Evolutionary conservation across 176 grass and related monocot species (phyloP).

Genomic region (Chloris gayana): DNA sequence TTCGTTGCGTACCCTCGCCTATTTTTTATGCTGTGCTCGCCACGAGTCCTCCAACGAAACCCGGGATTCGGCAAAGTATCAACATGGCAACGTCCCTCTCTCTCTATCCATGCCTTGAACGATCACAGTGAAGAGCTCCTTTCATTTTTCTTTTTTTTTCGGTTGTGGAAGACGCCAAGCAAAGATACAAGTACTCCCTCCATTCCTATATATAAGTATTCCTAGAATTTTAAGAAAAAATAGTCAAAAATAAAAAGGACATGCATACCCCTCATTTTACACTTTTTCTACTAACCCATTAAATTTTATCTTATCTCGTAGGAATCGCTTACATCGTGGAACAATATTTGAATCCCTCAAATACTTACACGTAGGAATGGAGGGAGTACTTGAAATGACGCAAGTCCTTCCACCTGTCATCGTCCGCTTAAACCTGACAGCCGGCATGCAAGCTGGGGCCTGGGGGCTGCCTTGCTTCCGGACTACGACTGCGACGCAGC

Average conservation of each 20-base stretch:
- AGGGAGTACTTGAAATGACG: not conserved
- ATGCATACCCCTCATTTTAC: too few species aligned
- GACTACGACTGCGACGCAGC: slow-evolving; percentile 10
- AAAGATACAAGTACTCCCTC: not conserved
- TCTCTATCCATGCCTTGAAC: not conserved
- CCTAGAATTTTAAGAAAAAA: too few species aligned
- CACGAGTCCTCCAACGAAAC: not conserved
- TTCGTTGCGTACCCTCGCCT: not conserved
- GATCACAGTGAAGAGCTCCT: not conserved
- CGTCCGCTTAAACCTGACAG: not conserved
- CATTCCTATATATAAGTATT: too few species aligned
- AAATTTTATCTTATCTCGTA: too few species aligned
- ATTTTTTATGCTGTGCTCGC: slow-evolving; percentile 4
- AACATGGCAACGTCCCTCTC: not conserved
- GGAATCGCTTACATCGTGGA: too few species aligned
- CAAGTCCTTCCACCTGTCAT: slow-evolving; percentile 17
- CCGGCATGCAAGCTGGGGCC: not conserved
- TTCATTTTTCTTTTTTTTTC: not conserved
- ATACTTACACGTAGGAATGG: too few species aligned
- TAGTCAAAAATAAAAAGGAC: too few species aligned
- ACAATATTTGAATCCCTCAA: too few species aligned
- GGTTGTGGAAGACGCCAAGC: not conserved
- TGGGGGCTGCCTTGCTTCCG: not conserved
- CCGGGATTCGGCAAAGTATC: not conserved
- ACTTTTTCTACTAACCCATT: too few species aligned